A percentile compares a stretch with the other conserved stretches of the same genome.
Conservation (phyloP, 2,329 filamentous ascomycete genomes). For the Cercospora sp. region DNA sequence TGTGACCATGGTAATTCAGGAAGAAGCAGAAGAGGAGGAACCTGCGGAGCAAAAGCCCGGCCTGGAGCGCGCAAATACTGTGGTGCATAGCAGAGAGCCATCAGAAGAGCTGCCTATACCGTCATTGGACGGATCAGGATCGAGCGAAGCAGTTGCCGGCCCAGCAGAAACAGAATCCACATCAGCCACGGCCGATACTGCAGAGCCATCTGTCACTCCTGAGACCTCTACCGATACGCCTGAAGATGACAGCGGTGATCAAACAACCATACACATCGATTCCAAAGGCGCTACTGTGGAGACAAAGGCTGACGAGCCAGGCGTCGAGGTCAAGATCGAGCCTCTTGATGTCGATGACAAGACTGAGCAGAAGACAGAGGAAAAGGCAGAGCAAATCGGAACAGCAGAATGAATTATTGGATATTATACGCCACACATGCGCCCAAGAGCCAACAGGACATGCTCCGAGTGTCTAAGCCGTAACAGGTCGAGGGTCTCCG, state of each 20-base stretch:
- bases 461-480: too few relatives aligned
- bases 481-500: too few relatives aligned
- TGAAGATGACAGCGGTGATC: constrained; percentile 10
- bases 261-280: constrained; percentile 14
- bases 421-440: not conserved
- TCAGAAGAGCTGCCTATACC: constrained; percentile 48
- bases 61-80: constrained; percentile 33
- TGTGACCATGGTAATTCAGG: constrained; percentile 75
- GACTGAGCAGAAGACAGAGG: not conserved
- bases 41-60: constrained; percentile 20
- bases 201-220: not conserved
- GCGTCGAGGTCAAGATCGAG: constrained; percentile 25
- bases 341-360: constrained; percentile 5
- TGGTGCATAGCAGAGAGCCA: constrained; percentile 21
- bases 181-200: not conserved
- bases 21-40: constrained; percentile 66
- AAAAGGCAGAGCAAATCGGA: not conserved
- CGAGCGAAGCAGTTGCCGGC: constrained; percentile 1
- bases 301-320: constrained; percentile 14
- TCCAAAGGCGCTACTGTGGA: constrained; percentile 2
- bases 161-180: constrained; percentile 8
- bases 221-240: not conserved
- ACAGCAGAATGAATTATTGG: not conserved
- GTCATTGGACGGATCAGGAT: constrained; percentile 38
- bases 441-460: too few relatives aligned